Conservation (phyloP, 2,329 filamentous ascomycete genomes). For the Colletotrichum karsti region DNA sequence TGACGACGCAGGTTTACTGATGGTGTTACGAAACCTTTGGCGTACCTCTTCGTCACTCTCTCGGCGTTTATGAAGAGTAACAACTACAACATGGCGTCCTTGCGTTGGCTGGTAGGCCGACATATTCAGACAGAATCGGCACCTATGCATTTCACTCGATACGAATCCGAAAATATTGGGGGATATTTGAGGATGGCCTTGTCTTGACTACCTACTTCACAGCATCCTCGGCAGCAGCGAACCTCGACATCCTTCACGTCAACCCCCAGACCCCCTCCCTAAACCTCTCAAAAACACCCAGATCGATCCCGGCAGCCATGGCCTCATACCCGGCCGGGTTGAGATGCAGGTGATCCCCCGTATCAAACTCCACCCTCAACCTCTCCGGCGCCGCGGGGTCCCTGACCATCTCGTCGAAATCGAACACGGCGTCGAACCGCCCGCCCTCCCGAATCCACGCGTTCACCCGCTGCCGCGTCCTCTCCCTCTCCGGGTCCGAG, state of each 20-base stretch:
- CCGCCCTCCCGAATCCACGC: slow-evolving; percentile 63
- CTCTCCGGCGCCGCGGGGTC: slow-evolving; percentile 54
- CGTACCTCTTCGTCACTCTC: too few relatives aligned
- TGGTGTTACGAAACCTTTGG: too few relatives aligned
- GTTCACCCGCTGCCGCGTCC: slow-evolving; percentile 63
- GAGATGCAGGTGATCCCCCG: slow-evolving; percentile 69
- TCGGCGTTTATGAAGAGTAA: too few relatives aligned
- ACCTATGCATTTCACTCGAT: too few relatives aligned
- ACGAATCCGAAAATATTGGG: too few relatives aligned
- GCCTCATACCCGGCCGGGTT: slow-evolving; percentile 63
- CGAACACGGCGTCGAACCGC: slow-evolving; percentile 67
- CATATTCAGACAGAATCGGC: too few relatives aligned
- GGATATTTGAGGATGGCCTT: too few relatives aligned
- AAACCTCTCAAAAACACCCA: slow-evolving; percentile 55
- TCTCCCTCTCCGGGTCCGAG: slow-evolving; percentile 58
- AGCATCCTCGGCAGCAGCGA: not conserved
- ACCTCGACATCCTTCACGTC: not conserved
- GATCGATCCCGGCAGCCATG: slow-evolving; percentile 62
- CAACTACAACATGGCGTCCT: too few relatives aligned
- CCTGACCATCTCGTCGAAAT: slow-evolving; percentile 66
- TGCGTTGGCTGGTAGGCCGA: too few relatives aligned
- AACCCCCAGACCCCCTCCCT: slow-evolving; percentile 12
- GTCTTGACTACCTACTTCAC: not conserved
- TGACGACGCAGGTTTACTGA: too few relatives aligned
- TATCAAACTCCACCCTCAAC: slow-evolving; percentile 55